Percentiles rank a stretch among this genome's conserved stretches.
phyloP scores from a whole-genome alignment of 2,329 filamentous ascomycete species.

The Colletotrichum theobromicola region DNA sequence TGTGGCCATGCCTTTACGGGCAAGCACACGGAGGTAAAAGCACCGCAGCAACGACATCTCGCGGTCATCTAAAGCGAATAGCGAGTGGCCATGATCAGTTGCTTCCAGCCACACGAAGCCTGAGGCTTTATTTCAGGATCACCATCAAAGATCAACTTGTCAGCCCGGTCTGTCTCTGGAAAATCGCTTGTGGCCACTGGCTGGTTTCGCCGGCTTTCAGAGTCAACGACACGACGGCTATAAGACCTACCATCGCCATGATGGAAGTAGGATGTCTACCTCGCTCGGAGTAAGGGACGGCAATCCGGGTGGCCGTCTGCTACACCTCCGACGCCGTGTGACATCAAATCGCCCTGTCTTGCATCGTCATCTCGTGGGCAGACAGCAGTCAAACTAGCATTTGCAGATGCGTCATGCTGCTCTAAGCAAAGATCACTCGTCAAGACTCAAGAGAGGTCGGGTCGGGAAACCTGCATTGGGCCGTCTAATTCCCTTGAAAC shows the following conservation, averaged over 20 bases:
- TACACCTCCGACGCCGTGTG: neutral
- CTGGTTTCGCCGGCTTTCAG: neutral
- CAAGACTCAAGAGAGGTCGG: neutral
- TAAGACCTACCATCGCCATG: neutral
- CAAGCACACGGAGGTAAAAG: conserved; percentile 2
- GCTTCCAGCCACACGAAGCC: neutral
- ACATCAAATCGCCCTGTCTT: neutral
- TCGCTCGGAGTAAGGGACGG: neutral
- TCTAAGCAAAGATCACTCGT: neutral
- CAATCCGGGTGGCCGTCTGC: neutral
- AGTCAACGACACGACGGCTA: neutral
- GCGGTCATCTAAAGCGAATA: conserved; percentile 15
- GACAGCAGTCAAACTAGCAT: conserved; percentile 7
- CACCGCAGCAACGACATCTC: conserved; percentile 4
- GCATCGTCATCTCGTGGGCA: neutral
- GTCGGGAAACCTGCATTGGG: neutral
- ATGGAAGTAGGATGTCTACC: neutral
- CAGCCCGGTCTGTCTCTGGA: neutral
- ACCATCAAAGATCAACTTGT: neutral
- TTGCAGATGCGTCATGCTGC: neutral
- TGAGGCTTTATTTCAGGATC: neutral
- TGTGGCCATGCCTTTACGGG: neutral
- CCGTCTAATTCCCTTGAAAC: neutral
- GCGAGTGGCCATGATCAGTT: neutral
- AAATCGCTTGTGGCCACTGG: neutral